Base-by-base conservation (phyloP, 345 rosid genomes). In the Reutealis trisperma region DNA sequence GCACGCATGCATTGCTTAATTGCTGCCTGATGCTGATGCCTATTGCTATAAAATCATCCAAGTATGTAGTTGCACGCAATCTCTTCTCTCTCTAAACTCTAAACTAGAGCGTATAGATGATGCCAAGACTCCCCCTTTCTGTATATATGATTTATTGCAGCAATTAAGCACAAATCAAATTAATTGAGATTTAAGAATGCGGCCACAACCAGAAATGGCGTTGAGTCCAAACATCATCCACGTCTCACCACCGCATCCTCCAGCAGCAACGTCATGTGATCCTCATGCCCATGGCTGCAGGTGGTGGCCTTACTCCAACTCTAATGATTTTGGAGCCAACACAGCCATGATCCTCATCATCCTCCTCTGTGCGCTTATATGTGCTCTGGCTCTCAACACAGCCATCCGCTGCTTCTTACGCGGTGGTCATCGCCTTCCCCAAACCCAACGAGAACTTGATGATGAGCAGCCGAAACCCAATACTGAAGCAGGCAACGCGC, bases 371-470 rank as follows among this genome's bases (percentile, higher is more conserved):
- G 84, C 89, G 12, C 77, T 93, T 34, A 81, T 87, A n/a, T 93
- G 93, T 58, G 90, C 86, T 9, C 74, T 93, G 67, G 82, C 89
- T 75, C 89, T 93, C 41, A 85, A 85, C 78, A 83, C 85, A 19
- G 85, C 95, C 72, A 81, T 92, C 75, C 94, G 93, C 47, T 87
- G 92, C 92, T 91, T 83, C 81, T 79, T 86, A 45, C 79, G 86
- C 11, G 21, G 80, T 1, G 73, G 59, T 44, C 22, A 41, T 44
- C 64, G 58, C 52, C 79, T 63, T 34, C 72, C 78, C 13, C 80
- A 63, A 27, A 71, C 75, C 60, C 72, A 24, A 54, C 72, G 74
- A 68, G 78, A 63, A 4, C 44, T 66, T 13, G 63, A 47, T 16
- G 42, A 22, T 22, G 77, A 80, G 66, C 81, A 77, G 64, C 77